Conservation (phyloP, 2,329 filamentous ascomycete genomes). For the Stagonosporopsis cucurbitacearum region DNA sequence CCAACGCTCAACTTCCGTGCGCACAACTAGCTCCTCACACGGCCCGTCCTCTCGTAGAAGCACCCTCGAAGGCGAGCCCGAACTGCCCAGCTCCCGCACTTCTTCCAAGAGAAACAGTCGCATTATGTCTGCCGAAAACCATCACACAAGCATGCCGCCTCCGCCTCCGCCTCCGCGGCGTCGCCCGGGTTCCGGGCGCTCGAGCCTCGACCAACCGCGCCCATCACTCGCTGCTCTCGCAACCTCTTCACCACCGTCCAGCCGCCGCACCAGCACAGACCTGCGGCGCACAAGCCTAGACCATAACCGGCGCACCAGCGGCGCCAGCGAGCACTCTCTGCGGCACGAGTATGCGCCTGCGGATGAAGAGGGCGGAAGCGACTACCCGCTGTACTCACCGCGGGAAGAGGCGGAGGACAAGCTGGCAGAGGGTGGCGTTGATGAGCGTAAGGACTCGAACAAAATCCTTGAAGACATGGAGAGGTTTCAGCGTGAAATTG, state of each 20-base stretch:
- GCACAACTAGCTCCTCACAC: conserved; percentile 30
- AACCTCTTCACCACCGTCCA: conserved; percentile 34
- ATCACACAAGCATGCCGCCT: conserved; percentile 29
- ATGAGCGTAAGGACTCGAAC: conserved; percentile 25
- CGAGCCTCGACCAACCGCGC: conserved; percentile 42
- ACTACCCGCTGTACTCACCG: conserved; percentile 37
- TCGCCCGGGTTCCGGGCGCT: conserved; percentile 42
- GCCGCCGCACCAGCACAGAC: conserved; percentile 37
- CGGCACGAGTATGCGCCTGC: conserved; percentile 33
- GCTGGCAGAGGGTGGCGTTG: conserved; percentile 7
- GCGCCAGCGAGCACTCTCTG: conserved; percentile 43
- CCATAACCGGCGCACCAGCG: conserved; percentile 40
- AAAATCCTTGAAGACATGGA: conserved; percentile 50
- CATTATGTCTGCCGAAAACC: conserved; percentile 37
- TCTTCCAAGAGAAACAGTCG: conserved; percentile 37
- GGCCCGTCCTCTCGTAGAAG: conserved; percentile 33
- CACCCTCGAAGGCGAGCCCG: conserved; percentile 33
- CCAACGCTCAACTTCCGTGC: conserved; percentile 25
- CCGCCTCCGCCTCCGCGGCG: conserved; percentile 43
- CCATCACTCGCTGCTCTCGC: conserved; percentile 19
- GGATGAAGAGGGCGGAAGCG: conserved; percentile 25
- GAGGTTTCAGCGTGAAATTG: conserved; percentile 49
- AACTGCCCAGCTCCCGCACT: conserved; percentile 33
- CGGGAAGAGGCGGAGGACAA: conserved; percentile 35
- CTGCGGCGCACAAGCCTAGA: conserved; percentile 35